Evolutionary conservation across 768 basidiomycete species (phyloP), one percentile per base, ranked within the genome.

Genomic region (button mushroom (Agaricus bisporus)): DNA sequence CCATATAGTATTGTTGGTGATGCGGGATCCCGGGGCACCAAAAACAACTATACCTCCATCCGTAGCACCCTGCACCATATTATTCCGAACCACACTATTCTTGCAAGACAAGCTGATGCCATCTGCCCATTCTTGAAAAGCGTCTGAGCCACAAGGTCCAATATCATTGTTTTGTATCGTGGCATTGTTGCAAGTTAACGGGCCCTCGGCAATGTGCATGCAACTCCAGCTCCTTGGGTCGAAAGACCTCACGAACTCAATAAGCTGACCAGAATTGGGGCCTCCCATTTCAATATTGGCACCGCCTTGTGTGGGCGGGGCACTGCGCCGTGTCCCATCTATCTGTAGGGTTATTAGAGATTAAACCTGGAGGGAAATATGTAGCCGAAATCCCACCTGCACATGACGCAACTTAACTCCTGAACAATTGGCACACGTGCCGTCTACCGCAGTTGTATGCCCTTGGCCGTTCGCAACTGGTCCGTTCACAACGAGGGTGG

Each of bases 221-320:
- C 90, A 91, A 7, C 87, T 81, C 91, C 91, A 92, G 55, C 86
- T 71, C 48, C 90, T 77, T 2, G 89, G 88, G 66, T 93, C 82
- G 61, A 71, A 88, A 6, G 86, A 84, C 58, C 74, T 80, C 10
- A 92, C 89, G 56, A 80, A 82, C 70, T 92, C 88, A 50, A 94
- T 73, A 37, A 91, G 59, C 65, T 94, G 91, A 60, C 77, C 71
- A 2, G 79, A 70, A 58, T 86, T 92, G 17, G 73, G 61, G 9
- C 90, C 91, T 4, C 91, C 91, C 76, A 93, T 84, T 68, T 92
- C 90, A 51, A 93, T 89, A 60, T 90, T 91, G 20, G 78, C 90
- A 0, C 86, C 87, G 6, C 88, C 88, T 20, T 45, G 56, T 0
- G 74, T 76, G 1, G 83, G 77, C 38, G 74, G 59, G 6, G 73